These are phyloP conservation scores for Skeletonema tropicum DNA, from an alignment of 108 stramenopile species.

Conservation along the genomic window DNA sequence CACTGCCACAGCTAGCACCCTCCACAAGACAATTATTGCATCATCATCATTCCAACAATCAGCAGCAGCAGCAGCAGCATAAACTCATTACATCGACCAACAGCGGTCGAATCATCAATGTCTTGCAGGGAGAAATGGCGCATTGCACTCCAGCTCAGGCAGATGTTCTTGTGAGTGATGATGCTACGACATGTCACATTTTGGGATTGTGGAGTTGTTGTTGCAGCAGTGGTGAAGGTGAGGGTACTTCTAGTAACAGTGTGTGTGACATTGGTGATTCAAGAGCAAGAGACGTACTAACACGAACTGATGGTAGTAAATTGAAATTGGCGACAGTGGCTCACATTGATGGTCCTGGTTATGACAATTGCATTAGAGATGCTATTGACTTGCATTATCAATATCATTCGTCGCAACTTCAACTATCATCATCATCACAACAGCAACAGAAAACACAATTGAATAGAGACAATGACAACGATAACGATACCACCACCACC, in stretches of 20 bases:
- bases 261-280: too few species aligned
- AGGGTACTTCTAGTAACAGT: too few species aligned
- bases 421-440: background rate
- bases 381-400: slow-evolving; percentile 64
- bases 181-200: slow-evolving; percentile 89
- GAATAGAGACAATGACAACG: background rate
- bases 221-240: too few species aligned
- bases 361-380: slow-evolving; percentile 63
- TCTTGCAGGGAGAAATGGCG: slow-evolving; percentile 54
- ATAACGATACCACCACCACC: background rate
- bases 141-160: slow-evolving; percentile 44
- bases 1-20: slow-evolving; percentile 14
- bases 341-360: slow-evolving; percentile 71
- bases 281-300: too few species aligned
- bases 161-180: slow-evolving; percentile 61
- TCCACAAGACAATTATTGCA: slow-evolving; percentile 15
- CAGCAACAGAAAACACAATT: slow-evolving; percentile 21
- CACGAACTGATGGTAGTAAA: too few species aligned
- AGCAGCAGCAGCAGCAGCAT: background rate
- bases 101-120: slow-evolving; percentile 42
- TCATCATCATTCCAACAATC: background rate
- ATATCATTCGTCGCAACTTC: slow-evolving; percentile 48
- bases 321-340: slow-evolving; percentile 54
- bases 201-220: slow-evolving; percentile 68
- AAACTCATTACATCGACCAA: slow-evolving; percentile 27